Evolutionary conservation across 169 alveolate genomes (phyloP).

Genomic region (Plasmodium billcollinsi): DNA sequence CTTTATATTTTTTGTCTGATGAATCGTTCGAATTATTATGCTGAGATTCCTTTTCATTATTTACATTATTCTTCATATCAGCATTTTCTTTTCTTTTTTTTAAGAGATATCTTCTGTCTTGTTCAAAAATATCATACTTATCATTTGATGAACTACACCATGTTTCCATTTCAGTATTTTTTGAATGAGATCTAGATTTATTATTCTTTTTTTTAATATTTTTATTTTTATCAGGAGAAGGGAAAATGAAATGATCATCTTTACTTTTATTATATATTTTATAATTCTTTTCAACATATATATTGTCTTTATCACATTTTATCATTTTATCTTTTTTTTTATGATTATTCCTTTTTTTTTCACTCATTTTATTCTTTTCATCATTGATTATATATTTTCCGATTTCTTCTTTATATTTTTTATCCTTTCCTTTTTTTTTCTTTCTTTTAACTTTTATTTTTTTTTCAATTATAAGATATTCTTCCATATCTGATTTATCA

Average conservation of each 20-base stretch:
- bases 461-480: slow-evolving; percentile 55
- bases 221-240: slow-evolving; percentile 5
- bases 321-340: neutral
- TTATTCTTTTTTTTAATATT: slow-evolving; percentile 18
- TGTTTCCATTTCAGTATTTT: slow-evolving; percentile 51
- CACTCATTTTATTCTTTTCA: neutral
- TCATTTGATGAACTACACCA: slow-evolving; percentile 70
- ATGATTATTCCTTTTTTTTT: slow-evolving; percentile 7
- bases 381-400: too few relatives aligned
- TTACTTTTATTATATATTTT: neutral
- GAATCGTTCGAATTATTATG: too few relatives aligned
- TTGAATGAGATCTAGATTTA: slow-evolving; percentile 3
- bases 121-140: slow-evolving; percentile 52
- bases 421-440: neutral
- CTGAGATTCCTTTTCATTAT: too few relatives aligned
- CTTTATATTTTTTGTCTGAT: too few relatives aligned
- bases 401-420: neutral
- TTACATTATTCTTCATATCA: too few relatives aligned
- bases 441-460: slow-evolving; percentile 25
- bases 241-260: slow-evolving; percentile 11
- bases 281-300: neutral
- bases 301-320: neutral
- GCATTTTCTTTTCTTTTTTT: slow-evolving; percentile 22
- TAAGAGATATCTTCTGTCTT: slow-evolving; percentile 32
- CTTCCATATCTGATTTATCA: slow-evolving; percentile 46